Evolutionary conservation across 257 asterid genomes (phyloP).

Genomic region (Solanum pinnatisectum): DNA sequence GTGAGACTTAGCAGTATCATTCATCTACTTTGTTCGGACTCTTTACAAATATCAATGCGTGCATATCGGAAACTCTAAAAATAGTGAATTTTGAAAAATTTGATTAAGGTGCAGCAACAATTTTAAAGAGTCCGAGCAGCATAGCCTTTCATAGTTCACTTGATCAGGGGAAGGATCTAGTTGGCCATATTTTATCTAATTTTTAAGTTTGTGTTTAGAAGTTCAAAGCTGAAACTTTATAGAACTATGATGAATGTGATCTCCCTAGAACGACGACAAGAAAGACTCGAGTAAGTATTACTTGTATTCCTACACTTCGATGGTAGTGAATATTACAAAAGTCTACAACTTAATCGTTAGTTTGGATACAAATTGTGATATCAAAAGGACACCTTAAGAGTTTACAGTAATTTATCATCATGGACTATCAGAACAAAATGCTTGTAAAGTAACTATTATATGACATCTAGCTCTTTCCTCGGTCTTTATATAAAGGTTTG

Average conservation of each 20-base stretch:
- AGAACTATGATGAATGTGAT: neutral
- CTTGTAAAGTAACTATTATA: neutral
- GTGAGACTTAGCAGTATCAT: neutral
- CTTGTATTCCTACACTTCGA: neutral
- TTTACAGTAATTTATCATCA: neutral
- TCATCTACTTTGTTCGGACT: no score
- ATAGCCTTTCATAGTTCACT: no score
- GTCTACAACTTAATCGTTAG: neutral
- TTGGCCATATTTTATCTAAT: no score
- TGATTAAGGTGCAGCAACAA: no score
- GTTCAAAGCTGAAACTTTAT: neutral
- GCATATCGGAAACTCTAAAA: no score
- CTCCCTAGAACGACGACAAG: slow-evolving; percentile 25
- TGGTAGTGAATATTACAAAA: neutral
- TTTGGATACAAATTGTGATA: neutral
- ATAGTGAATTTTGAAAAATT: no score
- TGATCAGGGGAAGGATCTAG: no score
- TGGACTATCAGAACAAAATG: neutral
- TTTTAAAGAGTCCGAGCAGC: no score
- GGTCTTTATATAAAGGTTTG: neutral
- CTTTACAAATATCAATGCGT: no score
- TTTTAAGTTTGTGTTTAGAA: no score
- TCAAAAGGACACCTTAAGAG: neutral
- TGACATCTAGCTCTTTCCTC: neutral
- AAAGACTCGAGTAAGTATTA: slow-evolving; percentile 45